Conservation (phyloP, 208 protist genomes). For the Tetramitus jugosus region DNA sequence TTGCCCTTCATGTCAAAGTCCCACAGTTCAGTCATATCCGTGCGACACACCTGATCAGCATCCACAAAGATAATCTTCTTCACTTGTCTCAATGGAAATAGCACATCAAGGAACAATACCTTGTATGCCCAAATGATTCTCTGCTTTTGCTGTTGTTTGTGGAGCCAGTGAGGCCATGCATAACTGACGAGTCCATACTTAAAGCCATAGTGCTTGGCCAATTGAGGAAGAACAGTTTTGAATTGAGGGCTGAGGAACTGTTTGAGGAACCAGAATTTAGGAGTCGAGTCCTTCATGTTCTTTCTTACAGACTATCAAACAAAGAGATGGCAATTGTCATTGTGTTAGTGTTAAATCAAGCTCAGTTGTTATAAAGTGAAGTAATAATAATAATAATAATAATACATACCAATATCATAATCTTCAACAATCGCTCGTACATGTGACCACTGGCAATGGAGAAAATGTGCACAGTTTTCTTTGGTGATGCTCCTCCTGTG, state of each 20-base stretch:
- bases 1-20: slow-evolving; percentile 85
- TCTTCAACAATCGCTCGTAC: slow-evolving; percentile 96
- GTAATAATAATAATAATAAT: no score
- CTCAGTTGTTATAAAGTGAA: no score
- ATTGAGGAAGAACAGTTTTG: slow-evolving; percentile 71
- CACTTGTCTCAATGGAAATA: slow-evolving; percentile 92
- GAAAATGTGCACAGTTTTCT: slow-evolving; percentile 94
- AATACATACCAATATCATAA: slow-evolving; percentile 99
- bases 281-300: slow-evolving; percentile 57
- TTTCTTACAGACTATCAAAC: slow-evolving; percentile 81
- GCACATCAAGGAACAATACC: slow-evolving; percentile 98
- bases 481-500: no score
- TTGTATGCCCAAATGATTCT: slow-evolving; percentile 98
- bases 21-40: slow-evolving; percentile 75
- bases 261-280: slow-evolving; percentile 96
- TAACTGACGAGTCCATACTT: slow-evolving; percentile 90
- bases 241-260: slow-evolving; percentile 95
- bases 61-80: slow-evolving; percentile 97
- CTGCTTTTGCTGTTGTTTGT: slow-evolving; percentile 90
- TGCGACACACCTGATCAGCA: slow-evolving; percentile 85
- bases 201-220: slow-evolving; percentile 81
- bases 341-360: no score
- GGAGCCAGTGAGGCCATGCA: slow-evolving; percentile 94
- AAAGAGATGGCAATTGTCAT: no score
- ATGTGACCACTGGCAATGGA: slow-evolving; percentile 92